These are phyloP conservation scores for Hymenoscyphus infarciens DNA, from an alignment of 2,329 filamentous ascomycete species.

Conservation along the genomic window DNA sequence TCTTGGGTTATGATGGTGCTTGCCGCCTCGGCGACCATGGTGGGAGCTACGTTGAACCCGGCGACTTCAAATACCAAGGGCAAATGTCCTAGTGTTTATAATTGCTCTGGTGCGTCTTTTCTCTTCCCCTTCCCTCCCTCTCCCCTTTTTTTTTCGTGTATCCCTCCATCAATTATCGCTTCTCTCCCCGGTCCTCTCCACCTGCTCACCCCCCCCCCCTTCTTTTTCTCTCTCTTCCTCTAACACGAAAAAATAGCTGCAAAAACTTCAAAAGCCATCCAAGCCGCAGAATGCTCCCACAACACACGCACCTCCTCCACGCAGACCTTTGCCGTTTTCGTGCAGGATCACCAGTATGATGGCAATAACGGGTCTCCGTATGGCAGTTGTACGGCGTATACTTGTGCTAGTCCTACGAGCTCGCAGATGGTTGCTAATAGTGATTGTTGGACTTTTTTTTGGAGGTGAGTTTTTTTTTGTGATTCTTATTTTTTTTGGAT, in stretches of 20 bases:
- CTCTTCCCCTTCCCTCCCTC: too few relatives aligned
- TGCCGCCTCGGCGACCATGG: not conserved
- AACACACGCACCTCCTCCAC: constrained; percentile 37
- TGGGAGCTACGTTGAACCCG: constrained; percentile 34
- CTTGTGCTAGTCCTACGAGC: constrained; percentile 36
- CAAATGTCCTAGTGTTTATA: constrained; percentile 32
- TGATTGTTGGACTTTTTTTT: constrained; percentile 44
- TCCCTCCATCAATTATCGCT: too few relatives aligned
- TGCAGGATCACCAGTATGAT: constrained; percentile 45
- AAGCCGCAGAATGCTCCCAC: constrained; percentile 39
- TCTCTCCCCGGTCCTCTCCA: not conserved
- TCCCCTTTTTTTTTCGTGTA: too few relatives aligned
- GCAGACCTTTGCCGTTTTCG: constrained; percentile 40
- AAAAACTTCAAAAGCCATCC: constrained; percentile 37
- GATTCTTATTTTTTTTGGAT: not conserved
- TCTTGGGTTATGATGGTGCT: not conserved
- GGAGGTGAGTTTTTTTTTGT: constrained; percentile 27
- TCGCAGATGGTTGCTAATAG: constrained; percentile 33
- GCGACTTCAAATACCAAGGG: constrained; percentile 38
- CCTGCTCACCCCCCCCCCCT: not conserved
- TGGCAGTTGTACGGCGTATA: constrained; percentile 45
- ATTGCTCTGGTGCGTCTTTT: constrained; percentile 31
- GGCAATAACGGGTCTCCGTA: constrained; percentile 43
- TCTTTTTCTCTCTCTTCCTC: not conserved
- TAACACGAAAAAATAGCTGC: constrained; percentile 26